Evolutionary conservation across 129 eudicot species (phyloP).

Genomic region (Arctium minus): DNA sequence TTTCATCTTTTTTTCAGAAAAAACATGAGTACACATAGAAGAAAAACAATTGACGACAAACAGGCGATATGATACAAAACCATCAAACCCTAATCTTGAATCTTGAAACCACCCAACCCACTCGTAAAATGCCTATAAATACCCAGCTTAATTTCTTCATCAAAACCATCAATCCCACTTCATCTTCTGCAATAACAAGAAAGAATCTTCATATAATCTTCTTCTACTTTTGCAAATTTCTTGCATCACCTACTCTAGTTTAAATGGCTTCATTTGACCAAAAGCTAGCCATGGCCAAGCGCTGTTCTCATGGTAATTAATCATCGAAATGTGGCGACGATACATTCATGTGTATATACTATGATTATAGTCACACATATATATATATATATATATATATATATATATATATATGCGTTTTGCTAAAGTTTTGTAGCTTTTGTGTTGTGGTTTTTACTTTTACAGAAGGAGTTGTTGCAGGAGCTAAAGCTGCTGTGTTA

Average conservation of each 20-base stretch:
- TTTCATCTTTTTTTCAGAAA: too few relatives aligned
- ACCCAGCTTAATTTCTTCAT: background rate
- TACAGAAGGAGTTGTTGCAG: constrained; percentile 71
- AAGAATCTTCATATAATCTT: background rate
- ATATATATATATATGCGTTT: background rate
- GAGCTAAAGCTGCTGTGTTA: constrained; percentile 79
- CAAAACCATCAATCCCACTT: background rate
- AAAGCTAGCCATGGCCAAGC: constrained; percentile 66
- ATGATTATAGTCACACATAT: background rate
- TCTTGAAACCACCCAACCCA: background rate
- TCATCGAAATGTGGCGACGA: background rate
- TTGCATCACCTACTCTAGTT: background rate
- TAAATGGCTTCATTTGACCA: constrained; percentile 47
- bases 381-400: background rate
- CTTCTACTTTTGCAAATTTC: background rate
- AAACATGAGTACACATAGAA: too few relatives aligned
- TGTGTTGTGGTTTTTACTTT: constrained; percentile 2
- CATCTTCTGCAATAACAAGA: background rate
- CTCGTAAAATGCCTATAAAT: background rate
- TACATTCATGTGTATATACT: background rate
- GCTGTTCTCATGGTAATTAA: constrained; percentile 59
- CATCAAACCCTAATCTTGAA: background rate
- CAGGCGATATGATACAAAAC: background rate
- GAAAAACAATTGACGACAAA: background rate
- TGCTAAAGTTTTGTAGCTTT: background rate